phyloP scores from a whole-genome alignment of 441 rosid species.

The Eugenia klotzschiana region DNA sequence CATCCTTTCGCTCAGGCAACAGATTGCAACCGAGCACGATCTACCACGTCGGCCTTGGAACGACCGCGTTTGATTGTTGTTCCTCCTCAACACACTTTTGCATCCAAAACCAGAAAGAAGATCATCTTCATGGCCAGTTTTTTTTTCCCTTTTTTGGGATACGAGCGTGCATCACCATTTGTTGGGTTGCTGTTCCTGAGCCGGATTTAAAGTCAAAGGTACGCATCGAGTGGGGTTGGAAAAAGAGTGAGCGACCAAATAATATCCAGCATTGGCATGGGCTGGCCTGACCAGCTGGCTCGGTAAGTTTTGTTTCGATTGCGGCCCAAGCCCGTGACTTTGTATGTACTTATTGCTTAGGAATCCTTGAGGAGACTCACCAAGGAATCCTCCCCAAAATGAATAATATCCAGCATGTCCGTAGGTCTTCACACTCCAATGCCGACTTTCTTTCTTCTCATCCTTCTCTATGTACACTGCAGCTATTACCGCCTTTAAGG shows the following conservation, averaged over 20 bases:
- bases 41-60: not conserved
- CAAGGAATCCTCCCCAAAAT: not conserved
- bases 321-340: not conserved
- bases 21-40: not conserved
- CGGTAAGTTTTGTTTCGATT: not conserved
- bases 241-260: slow-evolving; percentile 21
- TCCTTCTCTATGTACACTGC: not conserved
- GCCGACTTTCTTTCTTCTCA: not conserved
- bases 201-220: slow-evolving; percentile 14
- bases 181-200: slow-evolving; percentile 5
- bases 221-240: slow-evolving; percentile 16
- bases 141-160: not conserved
- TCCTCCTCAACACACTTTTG: not conserved
- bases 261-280: too few species aligned
- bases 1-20: not conserved
- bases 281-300: not conserved
- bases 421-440: not conserved
- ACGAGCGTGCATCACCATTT: not conserved
- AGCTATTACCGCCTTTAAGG: not conserved
- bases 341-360: not conserved
- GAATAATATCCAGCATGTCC: not conserved
- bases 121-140: not conserved
- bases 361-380: not conserved
- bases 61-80: not conserved
- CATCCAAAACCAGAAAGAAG: not conserved